Evolutionary conservation across 257 asterid genomes (phyloP), one percentile per base, ranked within the genome.

Genomic region (Thymus mandschuricus): DNA sequence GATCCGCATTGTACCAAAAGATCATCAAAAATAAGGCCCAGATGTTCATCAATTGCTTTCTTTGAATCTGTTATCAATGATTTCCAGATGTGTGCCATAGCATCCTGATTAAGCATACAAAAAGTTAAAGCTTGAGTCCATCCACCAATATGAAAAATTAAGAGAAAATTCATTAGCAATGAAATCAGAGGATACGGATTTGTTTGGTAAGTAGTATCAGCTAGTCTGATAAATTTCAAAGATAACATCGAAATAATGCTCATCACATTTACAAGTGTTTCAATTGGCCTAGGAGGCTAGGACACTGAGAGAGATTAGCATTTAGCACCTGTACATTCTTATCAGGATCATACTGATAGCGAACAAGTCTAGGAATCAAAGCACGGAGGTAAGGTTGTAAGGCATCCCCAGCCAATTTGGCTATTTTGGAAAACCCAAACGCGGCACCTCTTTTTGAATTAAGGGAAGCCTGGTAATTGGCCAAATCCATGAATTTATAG

Each of bases 381-480:
- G 95, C 72, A 38, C 81, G 88, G 70, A 94, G 88, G 83, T 89
- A 73, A 73, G 99, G 99, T 72, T 89, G 81, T 59, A 94, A 78
- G 60, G 99, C 99, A 83, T 91, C 98, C 73, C 99, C 99, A 30
- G 99, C 99, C 83, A 80, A 92, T 81, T 94, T 91, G 71, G 98
- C 97, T 78, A 94, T 94, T 89, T 94, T 94, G 66, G 99, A 94
- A 81, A 94, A 94, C 69, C 99, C 99, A 88, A 91, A 94, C 70
- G 99, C 99, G 52, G 95, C 99, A 70, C 98, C 99, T 79, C 99
- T 83, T 87, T 91, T 94, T 46, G 99, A 94, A 78, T 91, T 89
- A 65, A 94, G 85, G 68, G 99, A 91, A 69, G 98, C 89, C 77
- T 91, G 99, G 75, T 94, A 88, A 80, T 94, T 94, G 66, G 99